Percentiles rank a stretch among this genome's conserved stretches.
Evolutionary conservation across 192 early-diverging fungal genomes (phyloP).

Genomic region (Pecoramyces ruminantium): DNA sequence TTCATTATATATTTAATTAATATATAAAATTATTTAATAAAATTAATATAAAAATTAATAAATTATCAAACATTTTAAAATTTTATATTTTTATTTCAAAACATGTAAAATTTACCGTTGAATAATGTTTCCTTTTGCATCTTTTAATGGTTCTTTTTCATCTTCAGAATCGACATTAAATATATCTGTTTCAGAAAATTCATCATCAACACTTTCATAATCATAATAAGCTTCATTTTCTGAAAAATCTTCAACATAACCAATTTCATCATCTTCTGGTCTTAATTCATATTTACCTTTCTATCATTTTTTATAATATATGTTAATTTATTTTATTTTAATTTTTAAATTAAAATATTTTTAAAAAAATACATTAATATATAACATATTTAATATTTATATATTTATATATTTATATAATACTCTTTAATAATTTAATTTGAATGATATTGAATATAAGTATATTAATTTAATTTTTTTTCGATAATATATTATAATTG

Average conservation of each 20-base stretch:
- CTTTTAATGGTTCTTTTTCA: constrained; percentile 1
- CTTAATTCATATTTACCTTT: constrained; percentile 5
- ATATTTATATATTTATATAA: too few relatives aligned
- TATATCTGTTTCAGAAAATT: not conserved
- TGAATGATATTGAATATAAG: too few relatives aligned
- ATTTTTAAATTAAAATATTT: not conserved
- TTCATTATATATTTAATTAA: too few relatives aligned
- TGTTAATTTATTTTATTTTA: constrained; percentile 9
- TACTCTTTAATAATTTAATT: too few relatives aligned
- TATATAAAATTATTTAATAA: too few relatives aligned
- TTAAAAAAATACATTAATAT: not conserved
- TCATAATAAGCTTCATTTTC: not conserved
- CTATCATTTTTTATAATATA: constrained; percentile 6
- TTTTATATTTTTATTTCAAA: too few relatives aligned
- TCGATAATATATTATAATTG: too few relatives aligned
- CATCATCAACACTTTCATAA: not conserved
- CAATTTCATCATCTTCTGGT: not conserved
- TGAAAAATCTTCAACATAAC: not conserved
- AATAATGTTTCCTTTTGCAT: not conserved
- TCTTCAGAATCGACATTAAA: not conserved
- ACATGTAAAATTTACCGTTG: not conserved
- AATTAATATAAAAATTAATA: too few relatives aligned
- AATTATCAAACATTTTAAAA: too few relatives aligned
- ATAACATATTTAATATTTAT: too few relatives aligned
- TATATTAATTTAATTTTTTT: too few relatives aligned